phyloP scores from a whole-genome alignment of 345 rosid species.

The Gossypium ekmanianum region DNA sequence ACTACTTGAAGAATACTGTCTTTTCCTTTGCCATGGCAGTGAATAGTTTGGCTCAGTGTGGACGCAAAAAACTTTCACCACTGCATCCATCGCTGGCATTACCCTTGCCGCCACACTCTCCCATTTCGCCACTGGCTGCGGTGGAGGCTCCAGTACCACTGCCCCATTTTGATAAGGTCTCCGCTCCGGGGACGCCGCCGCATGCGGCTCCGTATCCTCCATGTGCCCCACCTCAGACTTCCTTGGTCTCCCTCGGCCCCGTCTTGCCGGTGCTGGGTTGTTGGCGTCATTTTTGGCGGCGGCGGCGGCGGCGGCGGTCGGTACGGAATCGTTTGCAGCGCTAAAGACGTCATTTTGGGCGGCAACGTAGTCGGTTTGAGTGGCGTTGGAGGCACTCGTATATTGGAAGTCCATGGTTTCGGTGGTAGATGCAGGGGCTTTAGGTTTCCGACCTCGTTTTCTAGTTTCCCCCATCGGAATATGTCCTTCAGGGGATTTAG shows the following conservation, averaged over 20 bases:
- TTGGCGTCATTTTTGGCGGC: constrained; percentile 24
- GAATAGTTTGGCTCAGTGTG: constrained; percentile 94
- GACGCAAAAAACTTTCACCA: constrained; percentile 87
- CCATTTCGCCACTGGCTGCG: constrained; percentile 48
- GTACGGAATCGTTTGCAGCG: constrained; percentile 26
- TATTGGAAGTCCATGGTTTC: constrained; percentile 34
- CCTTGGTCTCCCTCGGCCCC: constrained; percentile 46
- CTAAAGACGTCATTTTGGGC: constrained; percentile 22
- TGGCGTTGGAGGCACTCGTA: constrained; percentile 15
- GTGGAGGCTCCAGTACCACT: constrained; percentile 16
- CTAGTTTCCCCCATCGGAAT: constrained; percentile 35
- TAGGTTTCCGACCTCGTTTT: constrained; percentile 42
- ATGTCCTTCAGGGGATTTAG: neutral
- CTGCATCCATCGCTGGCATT: constrained; percentile 53
- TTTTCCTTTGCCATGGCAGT: constrained; percentile 84
- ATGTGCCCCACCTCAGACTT: constrained; percentile 28
- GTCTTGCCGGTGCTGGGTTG: constrained; percentile 37
- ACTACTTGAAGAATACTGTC: constrained; percentile 85
- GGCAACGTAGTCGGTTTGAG: constrained; percentile 20
- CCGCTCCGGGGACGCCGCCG: constrained; percentile 29
- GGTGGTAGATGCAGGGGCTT: constrained; percentile 18
- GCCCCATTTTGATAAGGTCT: constrained; percentile 14
- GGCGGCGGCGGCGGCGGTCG: constrained; percentile 26
- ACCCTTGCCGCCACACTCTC: constrained; percentile 66
- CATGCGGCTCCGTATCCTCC: constrained; percentile 25